Percentiles rank a stretch among this genome's conserved stretches.
phyloP scores from a whole-genome alignment of 2,329 filamentous ascomycete species.

The Corynespora cassiicola region DNA sequence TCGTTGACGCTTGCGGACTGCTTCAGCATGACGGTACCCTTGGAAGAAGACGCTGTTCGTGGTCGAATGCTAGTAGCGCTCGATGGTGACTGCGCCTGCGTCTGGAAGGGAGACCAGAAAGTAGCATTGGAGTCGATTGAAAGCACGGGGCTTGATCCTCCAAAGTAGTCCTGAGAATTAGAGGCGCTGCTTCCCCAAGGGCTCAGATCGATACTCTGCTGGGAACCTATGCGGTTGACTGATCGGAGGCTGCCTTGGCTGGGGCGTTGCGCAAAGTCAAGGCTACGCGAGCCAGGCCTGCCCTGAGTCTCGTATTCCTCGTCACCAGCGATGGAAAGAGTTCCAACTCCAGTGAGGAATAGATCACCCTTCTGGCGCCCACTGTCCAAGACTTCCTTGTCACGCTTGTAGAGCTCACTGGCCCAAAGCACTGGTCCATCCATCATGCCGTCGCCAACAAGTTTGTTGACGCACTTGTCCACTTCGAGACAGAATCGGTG shows the following conservation, averaged over 20 bases:
- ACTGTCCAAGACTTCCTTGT: constrained; percentile 67
- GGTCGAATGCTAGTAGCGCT: constrained; percentile 68
- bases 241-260: constrained; percentile 65
- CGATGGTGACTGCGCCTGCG: constrained; percentile 68
- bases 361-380: constrained; percentile 58
- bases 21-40: constrained; percentile 69
- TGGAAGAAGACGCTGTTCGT: constrained; percentile 71
- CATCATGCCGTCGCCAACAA: constrained; percentile 82
- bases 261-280: constrained; percentile 57
- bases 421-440: constrained; percentile 92
- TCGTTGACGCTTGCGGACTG: constrained; percentile 63
- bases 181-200: constrained; percentile 70
- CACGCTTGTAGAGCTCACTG: constrained; percentile 83
- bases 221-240: constrained; percentile 68
- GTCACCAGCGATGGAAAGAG: constrained; percentile 56
- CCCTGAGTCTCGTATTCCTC: constrained; percentile 52
- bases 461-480: constrained; percentile 81
- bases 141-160: constrained; percentile 70
- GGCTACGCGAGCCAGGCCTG: constrained; percentile 45
- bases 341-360: constrained; percentile 54
- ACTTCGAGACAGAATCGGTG: constrained; percentile 93
- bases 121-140: constrained; percentile 78
- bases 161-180: constrained; percentile 75
- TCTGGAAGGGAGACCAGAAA: constrained; percentile 89
- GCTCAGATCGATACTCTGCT: constrained; percentile 73